phyloP scores from a whole-genome alignment of 2,329 filamentous ascomycete genomes.

The Ascomycota sp. region DNA sequence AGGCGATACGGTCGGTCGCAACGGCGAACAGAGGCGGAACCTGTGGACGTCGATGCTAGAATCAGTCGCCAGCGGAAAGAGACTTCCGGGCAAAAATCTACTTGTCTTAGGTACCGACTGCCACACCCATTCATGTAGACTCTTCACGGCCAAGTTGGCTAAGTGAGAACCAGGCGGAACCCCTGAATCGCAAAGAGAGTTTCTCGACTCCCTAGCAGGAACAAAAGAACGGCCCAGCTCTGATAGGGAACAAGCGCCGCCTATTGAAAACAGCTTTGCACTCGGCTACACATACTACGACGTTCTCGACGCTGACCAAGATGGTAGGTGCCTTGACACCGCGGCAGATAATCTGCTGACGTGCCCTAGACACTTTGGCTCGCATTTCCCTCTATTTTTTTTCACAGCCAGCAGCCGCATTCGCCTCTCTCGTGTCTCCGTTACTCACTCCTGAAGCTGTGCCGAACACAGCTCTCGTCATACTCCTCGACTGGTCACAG shows the following conservation, averaged over 20 bases:
- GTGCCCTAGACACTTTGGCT: conserved; percentile 56
- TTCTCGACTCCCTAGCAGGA: conserved; percentile 45
- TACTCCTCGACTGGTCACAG: conserved; percentile 88
- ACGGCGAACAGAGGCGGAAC: conserved; percentile 61
- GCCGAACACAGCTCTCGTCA: conserved; percentile 68
- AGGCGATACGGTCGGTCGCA: conserved; percentile 32
- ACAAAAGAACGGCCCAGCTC: conserved; percentile 30
- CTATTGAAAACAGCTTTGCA: conserved; percentile 80
- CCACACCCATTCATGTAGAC: no score
- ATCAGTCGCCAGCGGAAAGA: conserved; percentile 73
- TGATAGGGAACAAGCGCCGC: conserved; percentile 44
- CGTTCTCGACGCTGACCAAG: conserved; percentile 81
- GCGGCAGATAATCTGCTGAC: background rate
- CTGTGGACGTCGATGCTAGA: conserved; percentile 92
- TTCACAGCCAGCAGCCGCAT: conserved; percentile 64
- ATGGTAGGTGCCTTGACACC: conserved; percentile 36
- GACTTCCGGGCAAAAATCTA: conserved; percentile 78
- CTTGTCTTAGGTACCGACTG: conserved; percentile 49
- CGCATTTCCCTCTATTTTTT: conserved; percentile 79
- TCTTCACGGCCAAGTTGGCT: conserved; percentile 5
- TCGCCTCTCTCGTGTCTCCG: conserved; percentile 63
- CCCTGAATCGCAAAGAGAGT: conserved; percentile 66
- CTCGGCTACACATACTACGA: conserved; percentile 91
- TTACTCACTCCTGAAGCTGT: conserved; percentile 70
- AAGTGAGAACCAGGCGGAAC: conserved; percentile 42